These are phyloP conservation scores for Pseudoscleropodium purum DNA, from an alignment of 225 moss, liverwort and hornwort species.

Conservation along the genomic window DNA sequence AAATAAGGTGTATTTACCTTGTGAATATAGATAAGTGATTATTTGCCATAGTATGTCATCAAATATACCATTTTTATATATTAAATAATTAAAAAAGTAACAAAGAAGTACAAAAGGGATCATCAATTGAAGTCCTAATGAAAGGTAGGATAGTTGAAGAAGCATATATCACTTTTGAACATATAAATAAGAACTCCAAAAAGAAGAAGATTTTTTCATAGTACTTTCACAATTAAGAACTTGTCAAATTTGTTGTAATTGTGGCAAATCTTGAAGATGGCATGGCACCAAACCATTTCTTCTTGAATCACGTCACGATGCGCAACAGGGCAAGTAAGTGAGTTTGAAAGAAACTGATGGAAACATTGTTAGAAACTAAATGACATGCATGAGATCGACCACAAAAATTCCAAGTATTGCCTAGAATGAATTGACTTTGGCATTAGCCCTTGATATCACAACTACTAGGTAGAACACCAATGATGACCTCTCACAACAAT, in stretches of 20 bases:
- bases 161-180: not conserved
- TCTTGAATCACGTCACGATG: not conserved
- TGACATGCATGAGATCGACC: accelerated
- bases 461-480: not conserved
- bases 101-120: not conserved
- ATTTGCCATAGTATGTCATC: not conserved
- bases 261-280: not conserved
- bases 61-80: not conserved
- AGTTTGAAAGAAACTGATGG: not conserved
- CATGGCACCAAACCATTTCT: not conserved
- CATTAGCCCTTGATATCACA: not conserved
- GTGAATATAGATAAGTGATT: not conserved
- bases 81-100: not conserved
- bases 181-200: not conserved
- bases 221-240: not conserved
- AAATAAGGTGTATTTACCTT: not conserved
- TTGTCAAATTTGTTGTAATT: not conserved
- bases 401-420: not conserved
- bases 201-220: not conserved
- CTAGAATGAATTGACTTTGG: not conserved
- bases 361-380: not conserved
- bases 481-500: not conserved
- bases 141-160: not conserved
- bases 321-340: not conserved
- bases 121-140: not conserved